Percentiles rank a stretch among this genome's conserved stretches.
Evolutionary conservation across 129 eudicot genomes (phyloP).

Genomic region (Mikania micrantha): DNA sequence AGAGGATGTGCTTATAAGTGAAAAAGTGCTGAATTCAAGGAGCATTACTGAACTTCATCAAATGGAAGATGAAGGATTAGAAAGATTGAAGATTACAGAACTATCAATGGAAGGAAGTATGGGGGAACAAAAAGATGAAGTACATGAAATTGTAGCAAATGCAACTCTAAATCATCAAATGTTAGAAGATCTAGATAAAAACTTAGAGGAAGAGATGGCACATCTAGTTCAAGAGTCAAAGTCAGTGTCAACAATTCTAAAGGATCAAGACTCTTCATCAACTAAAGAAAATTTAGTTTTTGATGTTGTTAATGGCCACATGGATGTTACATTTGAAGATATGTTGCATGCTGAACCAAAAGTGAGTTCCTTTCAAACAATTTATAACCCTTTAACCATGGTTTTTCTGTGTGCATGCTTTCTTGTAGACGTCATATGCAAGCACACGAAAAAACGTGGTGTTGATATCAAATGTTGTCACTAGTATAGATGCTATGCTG

Average conservation of each 20-base stretch:
- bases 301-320: slow-evolving; percentile 11
- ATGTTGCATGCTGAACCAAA: slow-evolving; percentile 24
- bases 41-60: slow-evolving; percentile 20
- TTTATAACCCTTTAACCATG: not conserved
- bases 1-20: slow-evolving; percentile 9
- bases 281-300: slow-evolving; percentile 16
- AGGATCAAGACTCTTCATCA: slow-evolving; percentile 10
- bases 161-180: slow-evolving; percentile 12
- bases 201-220: slow-evolving; percentile 12
- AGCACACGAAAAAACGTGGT: not conserved
- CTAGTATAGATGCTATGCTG: not conserved
- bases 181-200: slow-evolving; percentile 22
- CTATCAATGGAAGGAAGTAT: slow-evolving; percentile 15
- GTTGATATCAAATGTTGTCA: not conserved
- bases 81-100: not conserved
- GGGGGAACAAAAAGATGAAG: slow-evolving; percentile 19
- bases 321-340: slow-evolving; percentile 18
- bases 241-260: slow-evolving; percentile 16
- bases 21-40: slow-evolving; percentile 11
- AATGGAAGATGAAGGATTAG: slow-evolving; percentile 15
- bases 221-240: not conserved
- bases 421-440: not conserved
- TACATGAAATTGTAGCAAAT: slow-evolving; percentile 23
- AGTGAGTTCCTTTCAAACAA: slow-evolving; percentile 28
- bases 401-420: not conserved